Conservation (phyloP, 768 basidiomycete species). For the Mycena galopus region DNA sequence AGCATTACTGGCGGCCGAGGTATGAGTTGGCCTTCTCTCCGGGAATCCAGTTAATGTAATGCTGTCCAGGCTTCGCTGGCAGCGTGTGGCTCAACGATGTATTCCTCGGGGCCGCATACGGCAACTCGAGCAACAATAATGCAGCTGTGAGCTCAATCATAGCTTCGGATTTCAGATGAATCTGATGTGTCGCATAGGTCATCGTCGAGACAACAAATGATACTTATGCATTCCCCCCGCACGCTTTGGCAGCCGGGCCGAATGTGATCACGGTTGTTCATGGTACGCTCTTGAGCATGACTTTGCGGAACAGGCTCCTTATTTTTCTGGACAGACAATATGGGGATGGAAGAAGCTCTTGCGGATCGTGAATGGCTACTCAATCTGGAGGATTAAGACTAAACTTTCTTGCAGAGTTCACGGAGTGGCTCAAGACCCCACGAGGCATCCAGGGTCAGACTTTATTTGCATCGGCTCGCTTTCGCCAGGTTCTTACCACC, state of each 20-base stretch:
- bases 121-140: constrained; percentile 48
- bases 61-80: constrained; percentile 67
- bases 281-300: constrained; percentile 42
- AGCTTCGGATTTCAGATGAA: neutral
- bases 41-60: neutral
- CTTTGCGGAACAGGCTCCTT: neutral
- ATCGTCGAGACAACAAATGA: constrained; percentile 62
- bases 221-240: constrained; percentile 61
- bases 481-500: constrained; percentile 10
- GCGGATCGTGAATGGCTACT: constrained; percentile 28
- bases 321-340: constrained; percentile 56
- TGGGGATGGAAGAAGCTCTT: constrained; percentile 66
- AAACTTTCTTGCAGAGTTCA: constrained; percentile 10
- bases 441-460: constrained; percentile 66
- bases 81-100: constrained; percentile 70
- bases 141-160: constrained; percentile 43
- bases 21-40: constrained; percentile 32
- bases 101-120: constrained; percentile 65
- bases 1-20: constrained; percentile 72
- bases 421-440: constrained; percentile 56
- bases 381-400: neutral
- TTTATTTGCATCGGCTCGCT: constrained; percentile 57
- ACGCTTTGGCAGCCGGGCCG: constrained; percentile 58
- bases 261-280: constrained; percentile 71
- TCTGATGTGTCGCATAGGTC: constrained; percentile 14